Evolutionary conservation across 2,329 filamentous ascomycete species (phyloP), one percentile per base, ranked within the genome.

Genomic region (Diatrype stigma): DNA sequence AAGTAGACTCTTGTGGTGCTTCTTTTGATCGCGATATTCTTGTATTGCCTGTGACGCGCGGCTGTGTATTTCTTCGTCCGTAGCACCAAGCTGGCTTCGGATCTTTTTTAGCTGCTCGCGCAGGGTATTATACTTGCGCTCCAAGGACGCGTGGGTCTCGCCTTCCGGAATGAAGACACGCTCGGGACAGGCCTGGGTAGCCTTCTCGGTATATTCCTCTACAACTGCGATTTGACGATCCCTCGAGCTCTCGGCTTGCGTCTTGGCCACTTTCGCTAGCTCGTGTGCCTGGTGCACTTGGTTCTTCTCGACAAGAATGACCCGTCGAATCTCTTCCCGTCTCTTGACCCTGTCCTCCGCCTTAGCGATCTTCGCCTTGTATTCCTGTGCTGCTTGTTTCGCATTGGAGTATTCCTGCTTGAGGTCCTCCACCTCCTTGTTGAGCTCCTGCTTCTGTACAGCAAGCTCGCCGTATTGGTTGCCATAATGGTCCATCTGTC

Each of bases 101-200:
- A 81, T 77, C 53, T 76, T 75, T 17, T 74, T 67, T n/a, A 90
- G 69, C 61, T 87, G 82, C 42, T 76, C 73, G 30, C 70, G 67
- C 14, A 91, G 69, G 35, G 76, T 78, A 1, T 77, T 60, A 51
- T 79, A 79, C 62, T 82, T 80, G 49, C 69, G 72, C 56, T 78
- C 73, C 19, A 86, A 73, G 49, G 76, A 84, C 12, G 70, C 64
- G 40, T 78, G 67, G 0, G 84, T 90, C 63, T 90, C 85, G 5
- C 80, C 82, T 48, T 82, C 77, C 4, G 83, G 79, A 34, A 92
- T 78, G 35, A 78, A 68, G 48, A 88, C 81, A 30, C 88, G 79
- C 23, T 72, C 67, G 0, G 74, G 69, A 28, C 75, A 80, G 40
- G 86, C 71, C 11, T 70, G 54, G 32, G 68, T 69, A 17, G 87